A percentile compares a stretch with the other conserved stretches of the same genome.
phyloP scores from a whole-genome alignment of 768 basidiomycete species.

The Tulasnella sp. region DNA sequence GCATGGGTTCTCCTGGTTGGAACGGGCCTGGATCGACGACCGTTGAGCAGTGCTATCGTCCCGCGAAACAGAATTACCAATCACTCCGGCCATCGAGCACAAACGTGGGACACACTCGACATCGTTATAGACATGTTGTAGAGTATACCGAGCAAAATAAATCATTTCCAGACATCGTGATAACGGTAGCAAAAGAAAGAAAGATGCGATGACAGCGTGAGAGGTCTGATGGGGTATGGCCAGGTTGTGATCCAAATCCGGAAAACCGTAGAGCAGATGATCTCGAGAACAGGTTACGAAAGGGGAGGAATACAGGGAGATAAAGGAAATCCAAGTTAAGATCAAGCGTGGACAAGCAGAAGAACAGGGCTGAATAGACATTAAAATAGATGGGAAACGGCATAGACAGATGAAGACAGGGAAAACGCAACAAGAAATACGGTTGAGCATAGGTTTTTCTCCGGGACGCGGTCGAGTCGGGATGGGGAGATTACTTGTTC shows the following conservation, averaged over 20 bases:
- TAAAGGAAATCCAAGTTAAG: background rate
- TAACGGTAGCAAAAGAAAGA: background rate
- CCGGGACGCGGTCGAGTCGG: background rate
- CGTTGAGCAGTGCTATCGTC: background rate
- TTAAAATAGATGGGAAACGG: background rate
- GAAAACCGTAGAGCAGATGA: background rate
- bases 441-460: constrained; percentile 3
- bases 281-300: background rate
- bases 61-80: background rate
- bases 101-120: background rate
- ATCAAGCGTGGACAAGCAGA: background rate
- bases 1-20: background rate
- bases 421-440: background rate
- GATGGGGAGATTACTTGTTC: background rate
- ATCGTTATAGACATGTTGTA: background rate
- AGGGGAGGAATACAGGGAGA: background rate
- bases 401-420: background rate
- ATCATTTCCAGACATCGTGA: constrained; percentile 7
- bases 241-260: background rate
- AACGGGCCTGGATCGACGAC: background rate
- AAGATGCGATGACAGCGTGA: constrained; percentile 2
- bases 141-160: background rate
- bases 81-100: background rate
- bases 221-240: background rate
- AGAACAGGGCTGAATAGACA: background rate